Evolutionary conservation across 1,284 basidiomycete genomes (phyloP), one percentile per base, ranked within the genome.

Genomic region (Trichosporon faecale): DNA sequence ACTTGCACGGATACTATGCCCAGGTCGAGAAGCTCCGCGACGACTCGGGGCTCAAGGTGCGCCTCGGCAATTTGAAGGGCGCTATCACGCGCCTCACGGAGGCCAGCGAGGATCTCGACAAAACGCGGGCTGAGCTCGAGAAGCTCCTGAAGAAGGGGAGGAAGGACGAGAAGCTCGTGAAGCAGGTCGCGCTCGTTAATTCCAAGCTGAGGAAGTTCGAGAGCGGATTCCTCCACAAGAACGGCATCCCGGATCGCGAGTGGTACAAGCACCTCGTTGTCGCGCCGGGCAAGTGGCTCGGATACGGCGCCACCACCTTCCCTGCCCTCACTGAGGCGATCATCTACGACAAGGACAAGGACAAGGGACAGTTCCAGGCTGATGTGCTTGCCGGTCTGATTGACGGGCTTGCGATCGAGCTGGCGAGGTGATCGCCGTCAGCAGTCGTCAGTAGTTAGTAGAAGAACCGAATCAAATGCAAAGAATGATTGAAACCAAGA

Each of bases 241-340:
- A 87, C 23, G 95, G 95, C 0, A 86, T 93, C 65, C 90, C 80
- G 78, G 90, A 90, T 70, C 87, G 92, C 33, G 89, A 92, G 79
- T 95, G 93, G 93, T 95, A 89, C 80, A 86, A 86, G 78, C 92
- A 95, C 83, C 86, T 96, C 66, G 93, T 88, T 52, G 92, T 95
- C 44, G 92, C 94, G 5, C 95, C 95, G 7, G 95, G 94, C 29
- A 90, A 91, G 77, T 95, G 91, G 89, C 87, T 93, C 33, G 92
- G 93, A 3, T 95, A 96, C 78, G 94, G 93, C 35, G 92, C 82
- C 4, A 84, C 81, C 6, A 82, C 81, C 72, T 87, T 95, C 78
- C 94, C 93, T 7, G 91, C 88, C 18, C 85, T 95, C 60, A 92
- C 90, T 1, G 93, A 95, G 80, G 89, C 92, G 5, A 85, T 95